A percentile compares a stretch with the other conserved stretches of the same genome.
Evolutionary conservation across 108 stramenopile genomes (phyloP).

Genomic region (Fistulifera solaris): DNA sequence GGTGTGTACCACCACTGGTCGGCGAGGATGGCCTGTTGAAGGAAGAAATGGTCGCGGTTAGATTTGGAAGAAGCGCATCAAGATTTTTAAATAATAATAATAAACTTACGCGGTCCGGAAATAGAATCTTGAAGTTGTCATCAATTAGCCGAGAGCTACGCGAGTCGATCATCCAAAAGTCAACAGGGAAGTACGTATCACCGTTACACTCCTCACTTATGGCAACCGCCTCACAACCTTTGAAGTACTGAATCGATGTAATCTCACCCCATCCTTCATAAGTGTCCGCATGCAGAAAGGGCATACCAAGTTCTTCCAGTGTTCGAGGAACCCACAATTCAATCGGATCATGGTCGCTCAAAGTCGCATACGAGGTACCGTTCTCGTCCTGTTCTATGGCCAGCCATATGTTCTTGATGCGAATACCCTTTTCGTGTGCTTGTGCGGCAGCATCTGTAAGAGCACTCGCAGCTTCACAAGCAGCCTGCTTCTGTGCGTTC

Average conservation of each 20-base stretch:
- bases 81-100: too few species aligned
- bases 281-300: background rate
- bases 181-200: constrained; percentile 7
- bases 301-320: constrained; percentile 10
- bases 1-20: constrained; percentile 4
- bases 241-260: too few species aligned
- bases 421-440: constrained; percentile 5
- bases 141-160: constrained; percentile 1
- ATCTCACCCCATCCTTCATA: too few species aligned
- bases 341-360: background rate
- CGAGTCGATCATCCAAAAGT: constrained; percentile 12
- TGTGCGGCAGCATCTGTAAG: background rate
- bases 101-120: background rate
- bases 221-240: background rate
- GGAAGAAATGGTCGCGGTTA: too few species aligned
- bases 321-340: constrained; percentile 3
- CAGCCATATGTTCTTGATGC: background rate
- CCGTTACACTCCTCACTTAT: background rate
- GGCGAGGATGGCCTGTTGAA: constrained; percentile 4
- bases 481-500: background rate
- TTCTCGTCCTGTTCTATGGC: background rate
- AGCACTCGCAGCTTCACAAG: constrained; percentile 5
- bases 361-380: background rate
- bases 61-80: too few species aligned
- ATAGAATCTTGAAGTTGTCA: background rate